Conservation (phyloP, 78 protist species). For the Anaeramoeba flamelloides region DNA sequence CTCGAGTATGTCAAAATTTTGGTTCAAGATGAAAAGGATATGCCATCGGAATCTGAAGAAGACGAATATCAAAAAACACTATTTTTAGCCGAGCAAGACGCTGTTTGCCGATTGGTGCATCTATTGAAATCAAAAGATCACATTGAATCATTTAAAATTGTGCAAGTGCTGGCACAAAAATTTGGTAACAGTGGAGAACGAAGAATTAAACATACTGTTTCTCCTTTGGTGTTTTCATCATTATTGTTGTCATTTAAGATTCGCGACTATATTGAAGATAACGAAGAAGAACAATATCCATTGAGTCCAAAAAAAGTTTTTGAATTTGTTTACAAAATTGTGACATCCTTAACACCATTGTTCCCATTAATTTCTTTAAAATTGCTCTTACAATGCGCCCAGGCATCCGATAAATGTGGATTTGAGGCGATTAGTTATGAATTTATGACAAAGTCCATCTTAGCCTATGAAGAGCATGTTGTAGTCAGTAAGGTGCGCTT, state of each 20-base stretch:
- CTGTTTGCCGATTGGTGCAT: constrained; percentile 50
- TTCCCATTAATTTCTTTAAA: too few relatives aligned
- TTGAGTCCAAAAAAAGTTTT: too few relatives aligned
- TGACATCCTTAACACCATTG: too few relatives aligned
- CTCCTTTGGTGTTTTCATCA: too few relatives aligned
- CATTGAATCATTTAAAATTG: too few relatives aligned
- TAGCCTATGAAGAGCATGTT: constrained; percentile 70
- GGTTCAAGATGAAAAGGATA: constrained; percentile 18
- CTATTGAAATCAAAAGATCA: constrained; percentile 30
- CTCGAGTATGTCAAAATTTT: constrained; percentile 25
- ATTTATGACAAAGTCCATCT: constrained; percentile 53
- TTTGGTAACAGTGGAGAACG: too few relatives aligned
- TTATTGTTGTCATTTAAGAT: too few relatives aligned
- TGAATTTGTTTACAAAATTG: too few relatives aligned
- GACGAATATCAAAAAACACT: constrained; percentile 50
- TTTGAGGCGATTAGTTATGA: constrained; percentile 45
- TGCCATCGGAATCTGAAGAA: constrained; percentile 30
- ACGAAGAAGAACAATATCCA: too few relatives aligned
- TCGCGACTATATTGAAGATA: too few relatives aligned
- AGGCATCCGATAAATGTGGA: constrained; percentile 44
- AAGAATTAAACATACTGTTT: too few relatives aligned
- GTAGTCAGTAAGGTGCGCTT: constrained; percentile 47
- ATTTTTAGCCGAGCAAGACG: constrained; percentile 55
- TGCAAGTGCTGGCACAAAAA: too few relatives aligned
- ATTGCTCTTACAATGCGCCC: constrained; percentile 55